Evolutionary conservation across 345 rosid genomes (phyloP), one percentile per base, ranked within the genome.

Genomic region (Orychophragmus violaceus): DNA sequence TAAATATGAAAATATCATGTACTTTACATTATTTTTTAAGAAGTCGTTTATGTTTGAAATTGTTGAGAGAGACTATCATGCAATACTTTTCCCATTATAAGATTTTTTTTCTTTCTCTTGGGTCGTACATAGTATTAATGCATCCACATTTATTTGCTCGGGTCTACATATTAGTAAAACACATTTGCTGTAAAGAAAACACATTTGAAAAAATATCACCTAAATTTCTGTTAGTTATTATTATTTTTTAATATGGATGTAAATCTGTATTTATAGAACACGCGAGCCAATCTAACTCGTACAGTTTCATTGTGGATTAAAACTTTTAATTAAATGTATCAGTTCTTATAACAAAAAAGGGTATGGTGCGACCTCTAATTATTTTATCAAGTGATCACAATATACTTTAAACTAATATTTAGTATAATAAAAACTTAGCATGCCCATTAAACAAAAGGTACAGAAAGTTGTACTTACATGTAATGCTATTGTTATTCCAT

Each of bases 131-230:
- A 18, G 42, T 54, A 71, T 30, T 18, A 62, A 33, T 45, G 36
- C 29, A 54, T 44, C 45, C 39, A 27, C 37, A 44, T 62, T 33
- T 42, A n/a, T 19, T 22, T 6, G n/a, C 0, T 25, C 5, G 70
- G 57, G 69, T 71, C 75, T 71, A 71, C 67, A 21, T 55, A 29
- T 62, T 53, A 62, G 55, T 63, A 19, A 5, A 44, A 30, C n/a
- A 52, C 29, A 46, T 12, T 22, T 62, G 33, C 14, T 14, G 30
- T 44, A 55, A 9, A 4, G n/a, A n/a, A n/a, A n/a, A n/a, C n/a
- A n/a, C n/a, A 32, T 30, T 30, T 8, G 0, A 8, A 21, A 61
- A 61, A 41, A 11, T 5, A 63, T 63, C 50, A 24, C 32, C 36
- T 21, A 70, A 19, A 12, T 51, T 61, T 30, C 33, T 51, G 42